A percentile compares a stretch with the other conserved stretches of the same genome.
Conservation (phyloP, 169 alveolate species). For the Plasmodium gonderi region DNA sequence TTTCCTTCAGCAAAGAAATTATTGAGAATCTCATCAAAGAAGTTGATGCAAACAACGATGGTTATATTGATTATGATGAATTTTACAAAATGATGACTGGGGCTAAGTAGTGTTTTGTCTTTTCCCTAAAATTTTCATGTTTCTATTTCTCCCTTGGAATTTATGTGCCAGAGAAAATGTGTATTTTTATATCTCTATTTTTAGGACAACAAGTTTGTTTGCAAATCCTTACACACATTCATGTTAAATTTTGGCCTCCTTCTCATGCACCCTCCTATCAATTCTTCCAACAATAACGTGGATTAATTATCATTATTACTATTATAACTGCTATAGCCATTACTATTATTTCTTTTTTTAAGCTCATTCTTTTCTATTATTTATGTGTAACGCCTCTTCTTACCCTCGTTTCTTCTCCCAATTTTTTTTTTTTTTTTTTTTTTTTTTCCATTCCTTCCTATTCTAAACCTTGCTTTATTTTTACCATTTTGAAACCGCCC, state of each 20-base stretch:
- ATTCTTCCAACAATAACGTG: no score
- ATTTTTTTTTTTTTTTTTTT: neutral
- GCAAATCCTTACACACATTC: no score
- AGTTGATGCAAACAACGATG: slow-evolving; percentile 85
- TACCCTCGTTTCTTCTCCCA: neutral
- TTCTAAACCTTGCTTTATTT: neutral
- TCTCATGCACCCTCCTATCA: no score
- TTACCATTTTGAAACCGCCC: neutral
- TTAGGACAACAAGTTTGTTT: no score
- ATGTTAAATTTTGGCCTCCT: no score
- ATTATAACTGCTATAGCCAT: no score
- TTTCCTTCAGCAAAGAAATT: slow-evolving; percentile 77
- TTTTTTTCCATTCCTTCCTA: neutral
- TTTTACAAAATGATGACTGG: slow-evolving; percentile 84
- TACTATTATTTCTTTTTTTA: no score
- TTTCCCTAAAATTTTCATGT: no score
- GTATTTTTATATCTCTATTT: no score
- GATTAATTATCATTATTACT: no score
- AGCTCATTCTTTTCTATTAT: neutral
- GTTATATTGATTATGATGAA: slow-evolving; percentile 82
- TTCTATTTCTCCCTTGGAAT: no score
- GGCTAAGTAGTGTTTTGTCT: slow-evolving; percentile 46
- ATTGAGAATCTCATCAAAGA: slow-evolving; percentile 35
- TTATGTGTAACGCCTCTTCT: neutral
- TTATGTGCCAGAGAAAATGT: no score